Base-by-base conservation (phyloP, 352 stramenopile genomes). In the Blastocystis sp. region DNA sequence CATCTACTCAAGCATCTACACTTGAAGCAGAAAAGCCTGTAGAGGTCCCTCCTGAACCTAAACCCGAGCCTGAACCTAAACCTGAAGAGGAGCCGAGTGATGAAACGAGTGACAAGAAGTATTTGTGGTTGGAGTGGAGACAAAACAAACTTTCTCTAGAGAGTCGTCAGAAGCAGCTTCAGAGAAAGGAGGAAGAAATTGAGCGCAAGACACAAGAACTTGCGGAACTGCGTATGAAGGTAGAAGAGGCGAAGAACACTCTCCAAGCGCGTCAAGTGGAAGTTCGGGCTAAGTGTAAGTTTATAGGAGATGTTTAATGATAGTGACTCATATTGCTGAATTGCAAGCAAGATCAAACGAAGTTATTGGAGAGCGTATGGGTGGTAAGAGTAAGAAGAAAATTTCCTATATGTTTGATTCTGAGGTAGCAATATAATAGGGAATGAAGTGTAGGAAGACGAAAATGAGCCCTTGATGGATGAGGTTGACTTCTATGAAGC, bases 61-160 rank as follows among this genome's bases (percentile, higher is more conserved):
- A 62, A 62, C 51, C 51, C 11, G 51, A 58, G 51, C 58, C 58
- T 19, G 58, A 68, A 30, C 7, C 6, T 6, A 68, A 68, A 22
- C 58, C 58, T 7, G n/a, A n/a, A n/a, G 24, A 40, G 11, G 62
- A 40, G 33, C 64, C 64, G 9, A 42, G 37, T 17, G 64, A 77
- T 56, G 64, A 77, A 56, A 77, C 64, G 33, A 77, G 37, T 6
- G 64, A 77, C 24, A 44, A 77, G 64, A 77, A 77, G 64, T 77
- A 77, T 13, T 48, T 77, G 64, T 77, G 64, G 64, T n/a, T 77
- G 9, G 40, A 57, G 40, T 77, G 33, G 22, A n/a, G 64, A 40
- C 64, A 77, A 35, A 77, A 77, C 40, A 51, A 56, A n/a, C 64
- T 51, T 4, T 33, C 30, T n/a, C 9, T 77, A 4, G 54, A 51